A percentile compares a stretch with the other conserved stretches of the same genome.
phyloP scores from a whole-genome alignment of 495 filamentous ascomycete species.

The Astrothelium macrocarpum region DNA sequence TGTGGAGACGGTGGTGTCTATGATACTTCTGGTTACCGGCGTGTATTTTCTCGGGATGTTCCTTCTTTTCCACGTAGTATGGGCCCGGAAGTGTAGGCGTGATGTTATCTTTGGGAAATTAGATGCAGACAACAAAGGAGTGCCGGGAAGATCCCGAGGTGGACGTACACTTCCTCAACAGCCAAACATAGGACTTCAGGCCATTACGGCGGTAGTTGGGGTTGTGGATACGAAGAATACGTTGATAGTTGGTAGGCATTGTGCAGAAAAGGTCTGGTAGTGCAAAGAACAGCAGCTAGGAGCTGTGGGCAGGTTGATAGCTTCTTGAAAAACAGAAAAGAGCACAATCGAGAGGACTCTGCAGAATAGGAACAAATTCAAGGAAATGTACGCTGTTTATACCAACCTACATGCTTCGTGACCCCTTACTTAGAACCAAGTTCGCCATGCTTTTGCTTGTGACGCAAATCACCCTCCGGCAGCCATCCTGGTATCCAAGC shows the following conservation, averaged over 20 bases:
- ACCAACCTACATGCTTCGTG: background rate
- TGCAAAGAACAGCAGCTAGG: background rate
- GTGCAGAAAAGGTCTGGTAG: background rate
- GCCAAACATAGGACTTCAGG: slow-evolving; percentile 61
- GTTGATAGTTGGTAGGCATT: slow-evolving; percentile 10
- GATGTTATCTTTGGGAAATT: slow-evolving; percentile 39
- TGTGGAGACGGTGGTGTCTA: background rate
- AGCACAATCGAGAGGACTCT: background rate
- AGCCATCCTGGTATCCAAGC: background rate
- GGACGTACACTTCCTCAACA: slow-evolving; percentile 52
- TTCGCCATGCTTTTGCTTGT: background rate
- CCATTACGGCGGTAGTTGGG: slow-evolving; percentile 55
- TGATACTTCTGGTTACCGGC: slow-evolving; percentile 8
- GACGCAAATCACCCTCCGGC: background rate
- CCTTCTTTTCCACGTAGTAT: slow-evolving; percentile 43
- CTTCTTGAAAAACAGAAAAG: background rate
- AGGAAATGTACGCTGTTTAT: background rate
- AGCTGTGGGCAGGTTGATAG: background rate
- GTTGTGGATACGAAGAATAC: slow-evolving; percentile 38
- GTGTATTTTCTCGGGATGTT: slow-evolving; percentile 30
- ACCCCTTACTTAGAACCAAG: background rate
- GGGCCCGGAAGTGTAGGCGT: slow-evolving; percentile 60
- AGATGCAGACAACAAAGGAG: background rate
- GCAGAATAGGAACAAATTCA: background rate
- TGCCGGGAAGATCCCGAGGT: background rate